These are phyloP conservation scores for Terfezia boudieri DNA, from an alignment of 495 filamentous ascomycete genomes.

Conservation along the genomic window DNA sequence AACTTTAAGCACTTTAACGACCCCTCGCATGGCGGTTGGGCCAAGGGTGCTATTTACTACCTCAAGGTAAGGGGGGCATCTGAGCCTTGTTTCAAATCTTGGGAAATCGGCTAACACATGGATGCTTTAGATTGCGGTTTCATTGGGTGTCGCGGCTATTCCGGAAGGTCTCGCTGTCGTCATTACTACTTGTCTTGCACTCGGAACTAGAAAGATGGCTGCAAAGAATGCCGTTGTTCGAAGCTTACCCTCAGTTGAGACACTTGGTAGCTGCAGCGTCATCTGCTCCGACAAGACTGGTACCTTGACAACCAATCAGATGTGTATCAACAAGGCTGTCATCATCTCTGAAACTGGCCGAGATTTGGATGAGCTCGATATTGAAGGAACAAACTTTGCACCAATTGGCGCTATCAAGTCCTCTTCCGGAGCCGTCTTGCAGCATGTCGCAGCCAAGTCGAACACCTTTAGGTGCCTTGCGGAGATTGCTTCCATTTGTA, in stretches of 20 bases:
- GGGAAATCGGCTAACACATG: not conserved
- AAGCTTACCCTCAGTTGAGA: conserved; percentile 91
- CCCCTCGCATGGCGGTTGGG: conserved; percentile 77
- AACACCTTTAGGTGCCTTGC: conserved; percentile 55
- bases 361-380: conserved; percentile 64
- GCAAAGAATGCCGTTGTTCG: conserved; percentile 93
- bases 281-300: conserved; percentile 99
- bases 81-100: too few relatives aligned
- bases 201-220: conserved; percentile 95
- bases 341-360: conserved; percentile 50
- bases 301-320: conserved; percentile 96
- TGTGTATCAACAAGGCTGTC: conserved; percentile 90
- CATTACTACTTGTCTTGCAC: conserved; percentile 86
- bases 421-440: conserved; percentile 40
- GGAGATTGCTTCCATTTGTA: conserved; percentile 78
- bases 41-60: conserved; percentile 98
- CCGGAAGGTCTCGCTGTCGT: conserved; percentile 94
- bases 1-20: conserved; percentile 95
- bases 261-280: conserved; percentile 93
- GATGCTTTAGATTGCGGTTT: conserved; percentile 56
- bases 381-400: conserved; percentile 85
- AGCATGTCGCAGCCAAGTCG: conserved; percentile 53
- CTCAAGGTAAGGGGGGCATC: conserved; percentile 34
- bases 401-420: conserved; percentile 49
- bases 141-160: conserved; percentile 92